Evolutionary conservation across 345 rosid species (phyloP).

Genomic region (Anastatica hierochuntica): DNA sequence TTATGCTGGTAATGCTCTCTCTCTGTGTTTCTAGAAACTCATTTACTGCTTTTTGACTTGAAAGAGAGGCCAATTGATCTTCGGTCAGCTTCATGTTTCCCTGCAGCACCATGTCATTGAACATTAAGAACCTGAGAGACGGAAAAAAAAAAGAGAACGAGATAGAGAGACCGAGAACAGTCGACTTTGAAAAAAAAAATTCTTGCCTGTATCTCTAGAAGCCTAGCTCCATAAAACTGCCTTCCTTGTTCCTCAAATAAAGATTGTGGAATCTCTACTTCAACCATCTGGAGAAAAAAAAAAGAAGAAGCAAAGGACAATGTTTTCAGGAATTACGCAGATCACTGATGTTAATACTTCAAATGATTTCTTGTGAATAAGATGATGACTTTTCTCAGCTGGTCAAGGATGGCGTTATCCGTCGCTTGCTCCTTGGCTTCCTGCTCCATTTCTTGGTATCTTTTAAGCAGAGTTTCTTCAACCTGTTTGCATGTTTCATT

Average conservation of each 20-base stretch:
- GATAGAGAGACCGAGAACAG: not conserved
- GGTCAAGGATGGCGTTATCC: conserved; percentile 85
- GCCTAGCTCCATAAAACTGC: conserved; percentile 82
- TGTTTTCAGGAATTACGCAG: not conserved
- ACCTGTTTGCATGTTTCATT: conserved; percentile 44
- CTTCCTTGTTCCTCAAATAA: conserved; percentile 96
- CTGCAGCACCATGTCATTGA: conserved; percentile 28
- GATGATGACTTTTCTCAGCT: conserved; percentile 58
- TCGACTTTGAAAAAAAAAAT: not conserved
- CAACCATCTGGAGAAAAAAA: conserved; percentile 99
- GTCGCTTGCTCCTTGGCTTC: conserved; percentile 85
- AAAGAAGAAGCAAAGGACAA: not conserved
- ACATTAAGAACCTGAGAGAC: not conserved
- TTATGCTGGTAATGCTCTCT: conserved; percentile 48
- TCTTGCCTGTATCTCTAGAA: conserved; percentile 78
- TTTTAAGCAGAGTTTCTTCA: conserved; percentile 52
- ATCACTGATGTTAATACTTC: not conserved
- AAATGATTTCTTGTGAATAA: not conserved
- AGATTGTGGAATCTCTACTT: conserved; percentile 73
- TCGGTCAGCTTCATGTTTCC: conserved; percentile 67
- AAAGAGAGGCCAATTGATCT: conserved; percentile 60
- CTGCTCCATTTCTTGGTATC: conserved; percentile 66
- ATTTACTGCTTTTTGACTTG: conserved; percentile 73
- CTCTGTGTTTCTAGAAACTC: conserved; percentile 66
- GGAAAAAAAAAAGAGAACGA: not conserved